Base-by-base conservation (phyloP, 1,139 yeast genomes). In the Candida labiduridarum region DNA sequence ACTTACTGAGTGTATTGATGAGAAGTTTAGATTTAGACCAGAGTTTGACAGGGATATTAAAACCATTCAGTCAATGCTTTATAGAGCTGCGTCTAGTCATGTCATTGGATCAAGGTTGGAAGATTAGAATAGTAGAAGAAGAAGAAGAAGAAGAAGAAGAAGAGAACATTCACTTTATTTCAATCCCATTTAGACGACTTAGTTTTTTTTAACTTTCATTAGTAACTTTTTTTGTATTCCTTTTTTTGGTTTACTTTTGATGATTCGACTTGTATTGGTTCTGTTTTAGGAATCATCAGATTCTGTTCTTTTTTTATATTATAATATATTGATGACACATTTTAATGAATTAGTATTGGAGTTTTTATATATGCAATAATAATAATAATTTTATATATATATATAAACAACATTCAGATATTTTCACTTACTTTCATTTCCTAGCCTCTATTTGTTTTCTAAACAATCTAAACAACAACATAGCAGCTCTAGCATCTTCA, bases 401-500 rank as follows among this genome's bases (percentile, higher is more conserved):
- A 18, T 29, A 12, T 27, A 12, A 3, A n/a, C 14, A 7, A 12
- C 18, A 10, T 4, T 15, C 12, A 33, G 2, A 29, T 12, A 12
- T 29, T 9, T 9, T 22, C 22, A 19, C 34, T 27, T 25, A 44
- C n/a, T 45, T 42, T 31, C 22, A 22, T 9, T 19, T 38, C 22
- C 30, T 31, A 22, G 66, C 65, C 56, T 87, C 94, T 57, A 88
- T 85, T 47, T 83, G 89, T 48, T 69, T 71, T 59, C 81, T 84
- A 59, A 82, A 79, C 49, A 80, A 62, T 53, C 90, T 77, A 62
- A 83, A 91, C 27, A 91, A 66, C 49, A 85, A 69, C 97, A 91
- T 90, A 0, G 96, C 84, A 1, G 94, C 94, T 58, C 83, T 80
- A 0, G 97, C 96, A 71, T 91, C 97, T 63, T 89, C 96, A 1